A percentile compares a stretch with the other conserved stretches of the same genome.
Conservation (phyloP, 1,139 yeast genomes). For the Hemisphaericaspora lyxosophila region DNA sequence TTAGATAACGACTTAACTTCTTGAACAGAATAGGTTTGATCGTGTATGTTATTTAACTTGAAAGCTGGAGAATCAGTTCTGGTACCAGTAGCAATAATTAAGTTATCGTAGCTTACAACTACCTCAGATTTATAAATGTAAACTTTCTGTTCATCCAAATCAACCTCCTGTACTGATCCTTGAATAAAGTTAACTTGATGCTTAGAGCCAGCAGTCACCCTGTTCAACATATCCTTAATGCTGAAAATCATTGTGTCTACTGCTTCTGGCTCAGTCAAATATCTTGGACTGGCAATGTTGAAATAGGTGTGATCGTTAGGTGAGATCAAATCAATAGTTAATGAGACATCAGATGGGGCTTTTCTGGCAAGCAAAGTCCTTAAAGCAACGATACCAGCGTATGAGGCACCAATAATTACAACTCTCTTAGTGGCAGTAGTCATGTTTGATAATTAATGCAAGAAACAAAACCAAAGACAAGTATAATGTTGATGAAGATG, state of each 20-base stretch:
- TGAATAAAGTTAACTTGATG: constrained; percentile 18
- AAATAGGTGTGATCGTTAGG: constrained; percentile 20
- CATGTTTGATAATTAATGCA: no score
- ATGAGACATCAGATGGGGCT: neutral
- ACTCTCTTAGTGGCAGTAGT: no score
- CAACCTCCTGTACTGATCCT: constrained; percentile 24
- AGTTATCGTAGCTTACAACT: constrained; percentile 24
- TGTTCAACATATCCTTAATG: constrained; percentile 18
- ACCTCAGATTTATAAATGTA: constrained; percentile 12
- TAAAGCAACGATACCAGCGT: constrained; percentile 30
- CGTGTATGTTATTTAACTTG: constrained; percentile 22
- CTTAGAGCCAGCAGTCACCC: constrained; percentile 13
- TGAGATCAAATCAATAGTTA: constrained; percentile 16
- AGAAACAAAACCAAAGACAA: no score
- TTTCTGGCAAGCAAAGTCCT: constrained; percentile 15
- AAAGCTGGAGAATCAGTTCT: constrained; percentile 23
- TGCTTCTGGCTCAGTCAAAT: constrained; percentile 25
- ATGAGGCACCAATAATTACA: constrained; percentile 37
- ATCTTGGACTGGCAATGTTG: constrained; percentile 31
- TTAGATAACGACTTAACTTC: constrained; percentile 17
- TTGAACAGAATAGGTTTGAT: constrained; percentile 15
- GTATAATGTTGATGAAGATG: no score
- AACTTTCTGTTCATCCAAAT: constrained; percentile 19
- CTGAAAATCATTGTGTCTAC: constrained; percentile 21
- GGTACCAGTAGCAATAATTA: constrained; percentile 36